phyloP scores from a whole-genome alignment of 495 filamentous ascomycete genomes.

The Chaetomidium leptoderma region DNA sequence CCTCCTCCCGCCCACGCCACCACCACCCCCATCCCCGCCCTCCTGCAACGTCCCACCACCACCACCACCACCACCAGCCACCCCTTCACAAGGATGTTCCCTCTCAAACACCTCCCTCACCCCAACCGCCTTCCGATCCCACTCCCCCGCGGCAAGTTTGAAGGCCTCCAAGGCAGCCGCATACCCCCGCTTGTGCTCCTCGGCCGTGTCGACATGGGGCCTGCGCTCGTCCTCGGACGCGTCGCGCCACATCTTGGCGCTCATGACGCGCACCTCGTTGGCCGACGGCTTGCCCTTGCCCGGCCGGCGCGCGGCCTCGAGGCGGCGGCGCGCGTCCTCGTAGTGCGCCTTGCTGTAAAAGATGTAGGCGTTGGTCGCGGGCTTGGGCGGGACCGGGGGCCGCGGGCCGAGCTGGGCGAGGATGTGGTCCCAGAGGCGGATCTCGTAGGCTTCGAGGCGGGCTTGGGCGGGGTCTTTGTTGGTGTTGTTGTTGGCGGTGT shows the following conservation, averaged over 20 bases:
- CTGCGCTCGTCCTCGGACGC: conserved; percentile 60
- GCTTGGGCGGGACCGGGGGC: conserved; percentile 63
- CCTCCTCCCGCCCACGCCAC: conserved; percentile 7
- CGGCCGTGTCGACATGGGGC: conserved; percentile 70
- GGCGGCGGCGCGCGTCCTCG: conserved; percentile 65
- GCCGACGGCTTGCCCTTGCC: conserved; percentile 63
- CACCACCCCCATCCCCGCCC: neutral
- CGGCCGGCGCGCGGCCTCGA: conserved; percentile 61
- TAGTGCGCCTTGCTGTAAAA: conserved; percentile 78
- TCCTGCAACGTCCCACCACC: no score
- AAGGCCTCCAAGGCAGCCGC: conserved; percentile 54
- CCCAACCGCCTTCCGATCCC: conserved; percentile 61
- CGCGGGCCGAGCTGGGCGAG: conserved; percentile 65
- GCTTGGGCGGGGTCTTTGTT: conserved; percentile 48
- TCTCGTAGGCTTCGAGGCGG: conserved; percentile 65
- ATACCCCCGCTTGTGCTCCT: conserved; percentile 61
- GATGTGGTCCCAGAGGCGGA: conserved; percentile 65
- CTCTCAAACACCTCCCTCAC: conserved; percentile 61
- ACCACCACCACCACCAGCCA: neutral
- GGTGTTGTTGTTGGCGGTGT: neutral
- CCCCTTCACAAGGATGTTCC: conserved; percentile 43
- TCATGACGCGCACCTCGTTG: conserved; percentile 76
- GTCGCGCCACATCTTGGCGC: conserved; percentile 86
- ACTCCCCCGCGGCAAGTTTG: conserved; percentile 55
- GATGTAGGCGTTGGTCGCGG: conserved; percentile 68